Base-by-base conservation (phyloP, 2,329 filamentous ascomycete genomes). In the Calonectria crousiana region DNA sequence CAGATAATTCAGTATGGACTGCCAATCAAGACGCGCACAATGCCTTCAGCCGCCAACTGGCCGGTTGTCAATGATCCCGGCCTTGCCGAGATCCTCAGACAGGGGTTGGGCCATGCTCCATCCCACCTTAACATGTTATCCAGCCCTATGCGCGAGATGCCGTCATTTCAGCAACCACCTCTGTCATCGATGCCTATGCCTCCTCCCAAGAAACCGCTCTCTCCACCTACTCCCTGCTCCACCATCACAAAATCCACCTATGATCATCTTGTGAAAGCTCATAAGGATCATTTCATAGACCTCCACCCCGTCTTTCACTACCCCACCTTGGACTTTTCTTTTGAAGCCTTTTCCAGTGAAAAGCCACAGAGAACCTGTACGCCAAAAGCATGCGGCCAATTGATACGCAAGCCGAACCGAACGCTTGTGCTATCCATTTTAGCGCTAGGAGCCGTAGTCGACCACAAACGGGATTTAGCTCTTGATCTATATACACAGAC, bases 51-150 rank as follows among this genome's bases (percentile, higher is more conserved):
- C 13, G 10, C 16, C 34, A 62, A 62, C 34, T 62, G 56, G 56
- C 56, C 56, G 6, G 36, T 41, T 20, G 13, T 62, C 36, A 41
- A 41, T 30, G 56, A 62, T 62, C 56, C 56, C 56, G 56, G 56
- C 56, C 56, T 62, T 62, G 23, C 56, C 56, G 56, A 62, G 56
- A 62, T 62, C n/a, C 26, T 62, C 34, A 62, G 56, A 62, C 56
- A 62, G 56, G 56, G 56, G 56, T 62, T 62, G 36, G 56, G 56
- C 36, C 56, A 41, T 28, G 34, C 36, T 41, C n/a, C 56, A 11
- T 41, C n/a, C 36, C 56, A 36, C 34, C 16, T 62, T 26, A 41
- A 36, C 34, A 62, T 44, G 36, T 23, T n/a, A 10, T 20, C 14
- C 34, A 41, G 14, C 23, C 16, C 56, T 20, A 62, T 62, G 14